Percentiles rank a stretch among this genome's conserved stretches.
Evolutionary conservation across 495 filamentous ascomycete species (phyloP).

Genomic region (Xeromyces bisporus): DNA sequence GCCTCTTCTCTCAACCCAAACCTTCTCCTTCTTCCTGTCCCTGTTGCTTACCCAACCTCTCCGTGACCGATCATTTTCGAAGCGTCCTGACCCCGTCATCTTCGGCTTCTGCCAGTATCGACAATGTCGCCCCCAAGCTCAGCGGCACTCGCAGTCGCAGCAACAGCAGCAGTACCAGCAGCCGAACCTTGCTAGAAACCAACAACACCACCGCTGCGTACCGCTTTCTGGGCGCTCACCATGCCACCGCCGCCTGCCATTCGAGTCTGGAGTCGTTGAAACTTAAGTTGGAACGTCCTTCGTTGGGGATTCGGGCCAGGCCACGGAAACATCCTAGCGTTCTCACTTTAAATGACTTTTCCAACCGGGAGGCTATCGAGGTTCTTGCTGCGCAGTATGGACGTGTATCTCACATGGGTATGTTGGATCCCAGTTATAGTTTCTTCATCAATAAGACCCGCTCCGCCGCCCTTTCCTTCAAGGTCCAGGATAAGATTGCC

Average conservation of each 20-base stretch:
- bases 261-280: background rate
- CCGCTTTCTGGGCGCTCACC: constrained; percentile 2
- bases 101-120: constrained; percentile 4
- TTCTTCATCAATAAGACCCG: constrained; percentile 22
- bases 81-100: constrained; percentile 1
- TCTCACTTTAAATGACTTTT: constrained; percentile 15
- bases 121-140: background rate
- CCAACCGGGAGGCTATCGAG: constrained; percentile 14
- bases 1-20: constrained; percentile 5
- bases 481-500: constrained; percentile 18
- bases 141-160: background rate
- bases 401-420: constrained; percentile 27
- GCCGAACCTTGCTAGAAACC: constrained; percentile 5
- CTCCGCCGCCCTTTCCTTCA: constrained; percentile 24
- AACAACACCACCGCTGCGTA: constrained; percentile 5
- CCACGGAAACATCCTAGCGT: constrained; percentile 5
- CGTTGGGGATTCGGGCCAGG: background rate
- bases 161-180: constrained; percentile 7
- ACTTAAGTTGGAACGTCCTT: constrained; percentile 1
- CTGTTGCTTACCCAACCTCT: constrained; percentile 1
- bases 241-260: background rate
- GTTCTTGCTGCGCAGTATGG: constrained; percentile 17
- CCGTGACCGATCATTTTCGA: constrained; percentile 10
- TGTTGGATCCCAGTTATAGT: constrained; percentile 25
- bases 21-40: background rate